Percentiles rank a stretch among this genome's conserved stretches.
Conservation (phyloP, 75 land plant species). For the Pinus albicaulis region DNA sequence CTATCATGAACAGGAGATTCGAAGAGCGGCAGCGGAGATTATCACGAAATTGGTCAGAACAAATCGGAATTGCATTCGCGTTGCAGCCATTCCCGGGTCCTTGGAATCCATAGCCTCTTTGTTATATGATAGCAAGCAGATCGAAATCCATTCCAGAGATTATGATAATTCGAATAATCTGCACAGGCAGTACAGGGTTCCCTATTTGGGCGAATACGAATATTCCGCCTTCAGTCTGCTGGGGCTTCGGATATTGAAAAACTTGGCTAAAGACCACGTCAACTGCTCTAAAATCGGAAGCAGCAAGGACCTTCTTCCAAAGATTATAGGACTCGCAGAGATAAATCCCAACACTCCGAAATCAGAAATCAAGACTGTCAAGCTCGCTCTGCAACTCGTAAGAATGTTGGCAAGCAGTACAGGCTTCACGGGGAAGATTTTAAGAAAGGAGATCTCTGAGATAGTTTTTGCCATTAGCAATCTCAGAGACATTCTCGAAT, state of each 20-base stretch:
- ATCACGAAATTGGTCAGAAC: conserved; percentile 46
- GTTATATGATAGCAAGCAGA: conserved; percentile 20
- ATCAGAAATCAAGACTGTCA: conserved; percentile 18
- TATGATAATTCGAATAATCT: conserved; percentile 50
- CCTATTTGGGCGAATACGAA: neutral
- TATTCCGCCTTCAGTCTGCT: conserved; percentile 7
- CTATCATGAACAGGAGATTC: conserved; percentile 53
- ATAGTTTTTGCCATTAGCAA: conserved; percentile 73
- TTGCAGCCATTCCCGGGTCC: conserved; percentile 74
- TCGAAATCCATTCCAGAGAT: neutral
- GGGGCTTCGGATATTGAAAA: conserved; percentile 27
- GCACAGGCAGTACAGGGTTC: conserved; percentile 11
- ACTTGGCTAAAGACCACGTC: conserved; percentile 15
- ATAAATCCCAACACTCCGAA: neutral
- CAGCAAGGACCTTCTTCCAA: conserved; percentile 19
- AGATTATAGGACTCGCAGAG: conserved; percentile 41
- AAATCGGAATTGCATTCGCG: conserved; percentile 56
- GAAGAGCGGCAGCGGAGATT: conserved; percentile 55
- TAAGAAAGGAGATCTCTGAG: conserved; percentile 62
- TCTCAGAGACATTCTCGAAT: conserved; percentile 56
- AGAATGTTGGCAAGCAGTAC: conserved; percentile 57
- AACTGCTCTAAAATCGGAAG: conserved; percentile 26
- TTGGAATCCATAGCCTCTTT: conserved; percentile 77
- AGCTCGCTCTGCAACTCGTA: conserved; percentile 62
- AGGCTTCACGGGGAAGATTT: conserved; percentile 54